A percentile compares a stretch with the other conserved stretches of the same genome.
These are phyloP conservation scores for Hortiboletus rubellus DNA, from an alignment of 1,284 basidiomycete species.

Conservation along the genomic window DNA sequence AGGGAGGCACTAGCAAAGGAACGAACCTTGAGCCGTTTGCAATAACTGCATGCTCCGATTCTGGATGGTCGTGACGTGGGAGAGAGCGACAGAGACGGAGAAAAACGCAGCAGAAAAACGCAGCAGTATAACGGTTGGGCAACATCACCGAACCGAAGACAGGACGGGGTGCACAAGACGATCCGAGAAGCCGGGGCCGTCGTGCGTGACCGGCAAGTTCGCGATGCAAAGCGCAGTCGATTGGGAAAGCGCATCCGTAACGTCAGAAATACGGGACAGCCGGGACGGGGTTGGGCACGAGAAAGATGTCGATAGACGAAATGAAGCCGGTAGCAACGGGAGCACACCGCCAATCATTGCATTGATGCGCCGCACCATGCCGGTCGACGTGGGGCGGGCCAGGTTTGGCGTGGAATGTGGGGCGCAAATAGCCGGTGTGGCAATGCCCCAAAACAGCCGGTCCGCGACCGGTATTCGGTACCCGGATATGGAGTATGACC, in stretches of 20 bases:
- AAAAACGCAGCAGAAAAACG: conserved; percentile 3
- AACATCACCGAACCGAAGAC: conserved; percentile 20
- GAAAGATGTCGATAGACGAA: neutral
- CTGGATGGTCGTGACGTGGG: conserved; percentile 38
- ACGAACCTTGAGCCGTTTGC: conserved; percentile 80
- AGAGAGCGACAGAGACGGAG: conserved; percentile 6
- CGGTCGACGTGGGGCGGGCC: conserved; percentile 6
- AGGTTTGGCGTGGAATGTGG: neutral
- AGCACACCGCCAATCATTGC: conserved; percentile 17
- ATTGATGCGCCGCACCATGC: conserved; percentile 6
- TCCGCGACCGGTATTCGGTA: conserved; percentile 2
- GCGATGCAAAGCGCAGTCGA: conserved; percentile 1
- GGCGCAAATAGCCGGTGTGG: conserved; percentile 15
- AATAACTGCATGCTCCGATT: conserved; percentile 76
- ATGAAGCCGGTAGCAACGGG: conserved; percentile 5
- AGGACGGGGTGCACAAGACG: neutral
- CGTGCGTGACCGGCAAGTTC: conserved; percentile 3
- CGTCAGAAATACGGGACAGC: neutral
- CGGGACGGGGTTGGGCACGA: neutral
- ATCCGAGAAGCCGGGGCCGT: conserved; percentile 1
- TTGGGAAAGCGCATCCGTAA: neutral
- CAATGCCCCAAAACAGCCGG: conserved; percentile 8
- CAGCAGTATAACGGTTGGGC: conserved; percentile 6
- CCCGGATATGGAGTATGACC: conserved; percentile 16
- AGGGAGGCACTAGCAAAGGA: neutral